phyloP scores from a whole-genome alignment of 2,329 filamentous ascomycete genomes.

The Verticillium longisporum region DNA sequence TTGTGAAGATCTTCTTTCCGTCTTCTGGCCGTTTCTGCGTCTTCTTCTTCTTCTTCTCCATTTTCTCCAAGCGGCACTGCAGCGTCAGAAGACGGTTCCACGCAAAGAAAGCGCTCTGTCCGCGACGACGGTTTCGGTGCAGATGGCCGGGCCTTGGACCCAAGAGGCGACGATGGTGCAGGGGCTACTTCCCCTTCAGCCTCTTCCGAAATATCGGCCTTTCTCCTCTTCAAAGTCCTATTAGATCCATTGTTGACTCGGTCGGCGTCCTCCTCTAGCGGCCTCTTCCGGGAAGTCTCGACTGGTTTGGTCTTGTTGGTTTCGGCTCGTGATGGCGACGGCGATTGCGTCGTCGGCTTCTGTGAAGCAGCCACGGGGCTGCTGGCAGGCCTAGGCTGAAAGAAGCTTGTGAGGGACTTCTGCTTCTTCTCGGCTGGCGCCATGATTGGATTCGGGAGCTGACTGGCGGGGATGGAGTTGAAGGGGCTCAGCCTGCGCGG shows the following conservation, averaged over 20 bases:
- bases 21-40: constrained; percentile 42
- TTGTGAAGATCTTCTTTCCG: constrained; percentile 68
- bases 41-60: constrained; percentile 30
- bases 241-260: constrained; percentile 33
- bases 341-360: constrained; percentile 19
- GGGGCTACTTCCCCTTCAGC: constrained; percentile 24
- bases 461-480: background rate
- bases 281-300: constrained; percentile 38
- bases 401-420: constrained; percentile 80
- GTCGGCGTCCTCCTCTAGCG: constrained; percentile 39
- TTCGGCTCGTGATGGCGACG: background rate
- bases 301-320: constrained; percentile 18
- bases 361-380: constrained; percentile 29
- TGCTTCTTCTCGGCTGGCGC: constrained; percentile 57
- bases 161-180: constrained; percentile 15
- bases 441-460: background rate
- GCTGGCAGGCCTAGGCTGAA: constrained; percentile 55
- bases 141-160: background rate
- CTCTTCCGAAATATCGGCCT: constrained; percentile 28
- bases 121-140: constrained; percentile 24
- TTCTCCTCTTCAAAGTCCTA: constrained; percentile 37
- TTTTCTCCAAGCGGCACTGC: constrained; percentile 23
- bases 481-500: background rate
- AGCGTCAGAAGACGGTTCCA: constrained; percentile 31
- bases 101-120: constrained; percentile 47